Percentiles rank a stretch among this genome's conserved stretches.
Conservation (phyloP, 495 filamentous ascomycete genomes). For the Sabuloglossum arenarium region DNA sequence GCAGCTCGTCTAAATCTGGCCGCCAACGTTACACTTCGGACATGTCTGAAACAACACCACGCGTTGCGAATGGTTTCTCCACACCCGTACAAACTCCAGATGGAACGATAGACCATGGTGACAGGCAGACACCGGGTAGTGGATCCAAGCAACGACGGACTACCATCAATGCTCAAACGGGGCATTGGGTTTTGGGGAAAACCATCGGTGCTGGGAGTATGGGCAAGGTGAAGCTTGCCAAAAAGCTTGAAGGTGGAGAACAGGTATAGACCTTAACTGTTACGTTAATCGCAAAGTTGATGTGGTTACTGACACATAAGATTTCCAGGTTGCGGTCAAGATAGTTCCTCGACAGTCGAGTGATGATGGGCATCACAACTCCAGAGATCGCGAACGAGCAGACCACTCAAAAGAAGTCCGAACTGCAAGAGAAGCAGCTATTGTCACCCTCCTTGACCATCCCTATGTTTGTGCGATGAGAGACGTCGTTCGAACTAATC, state of each 20-base stretch:
- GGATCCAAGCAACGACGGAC: conserved; percentile 36
- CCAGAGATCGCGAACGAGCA: conserved; percentile 63
- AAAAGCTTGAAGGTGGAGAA: conserved; percentile 60
- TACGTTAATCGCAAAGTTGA: neutral
- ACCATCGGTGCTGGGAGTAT: conserved; percentile 96
- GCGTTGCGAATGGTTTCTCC: conserved; percentile 8
- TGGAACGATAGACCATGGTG: neutral
- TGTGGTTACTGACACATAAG: conserved; percentile 3
- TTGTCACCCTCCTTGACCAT: conserved; percentile 85
- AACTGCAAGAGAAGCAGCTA: conserved; percentile 89
- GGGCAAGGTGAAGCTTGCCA: conserved; percentile 84
- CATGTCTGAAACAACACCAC: conserved; percentile 24
- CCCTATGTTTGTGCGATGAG: conserved; percentile 95
- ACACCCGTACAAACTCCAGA: conserved; percentile 14
- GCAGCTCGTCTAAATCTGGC: conserved; percentile 20
- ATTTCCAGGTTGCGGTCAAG: conserved; percentile 71
- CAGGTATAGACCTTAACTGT: conserved; percentile 27
- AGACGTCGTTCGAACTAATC: conserved; percentile 84
- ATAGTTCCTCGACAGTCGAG: conserved; percentile 84
- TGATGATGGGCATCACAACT: conserved; percentile 55
- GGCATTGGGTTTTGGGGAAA: conserved; percentile 85
- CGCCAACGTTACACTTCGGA: conserved; percentile 26
- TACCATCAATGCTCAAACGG: conserved; percentile 62
- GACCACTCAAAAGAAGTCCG: conserved; percentile 94
- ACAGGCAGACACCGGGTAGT: neutral